Percentiles rank a stretch among this genome's conserved stretches.
Evolutionary conservation across 345 rosid genomes (phyloP).

Genomic region (Gossypium thurberi): DNA sequence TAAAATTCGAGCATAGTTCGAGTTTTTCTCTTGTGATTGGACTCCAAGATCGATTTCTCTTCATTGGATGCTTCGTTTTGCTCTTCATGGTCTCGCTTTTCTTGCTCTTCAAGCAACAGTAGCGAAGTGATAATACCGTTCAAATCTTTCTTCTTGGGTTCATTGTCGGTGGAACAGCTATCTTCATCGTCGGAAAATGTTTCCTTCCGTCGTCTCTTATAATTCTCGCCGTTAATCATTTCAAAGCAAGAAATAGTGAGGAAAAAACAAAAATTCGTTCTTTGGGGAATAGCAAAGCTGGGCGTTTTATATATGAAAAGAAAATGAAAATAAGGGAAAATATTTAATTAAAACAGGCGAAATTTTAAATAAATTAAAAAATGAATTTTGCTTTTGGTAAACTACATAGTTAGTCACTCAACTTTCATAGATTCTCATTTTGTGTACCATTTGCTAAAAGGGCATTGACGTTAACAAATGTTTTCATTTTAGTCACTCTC

Average conservation of each 20-base stretch:
- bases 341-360: neutral
- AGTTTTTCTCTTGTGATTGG: slow-evolving; percentile 29
- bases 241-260: neutral
- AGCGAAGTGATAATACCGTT: slow-evolving; percentile 47
- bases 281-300: neutral
- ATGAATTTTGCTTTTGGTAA: neutral
- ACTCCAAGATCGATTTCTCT: slow-evolving; percentile 37
- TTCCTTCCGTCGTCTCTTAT: neutral
- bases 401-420: no score
- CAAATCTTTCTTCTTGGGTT: slow-evolving; percentile 31
- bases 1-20: slow-evolving; percentile 32
- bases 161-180: slow-evolving; percentile 3
- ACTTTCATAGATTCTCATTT: no score
- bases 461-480: no score
- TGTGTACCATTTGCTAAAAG: no score
- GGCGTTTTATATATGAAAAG: neutral
- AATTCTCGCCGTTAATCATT: slow-evolving; percentile 14
- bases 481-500: no score
- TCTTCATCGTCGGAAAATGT: neutral
- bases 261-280: neutral
- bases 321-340: neutral
- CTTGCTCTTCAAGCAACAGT: slow-evolving; percentile 53
- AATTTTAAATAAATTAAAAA: neutral
- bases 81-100: slow-evolving; percentile 38
- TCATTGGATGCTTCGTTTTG: slow-evolving; percentile 29